phyloP scores from a whole-genome alignment of 2,329 filamentous ascomycete species.

The Aspergillus tamarii region DNA sequence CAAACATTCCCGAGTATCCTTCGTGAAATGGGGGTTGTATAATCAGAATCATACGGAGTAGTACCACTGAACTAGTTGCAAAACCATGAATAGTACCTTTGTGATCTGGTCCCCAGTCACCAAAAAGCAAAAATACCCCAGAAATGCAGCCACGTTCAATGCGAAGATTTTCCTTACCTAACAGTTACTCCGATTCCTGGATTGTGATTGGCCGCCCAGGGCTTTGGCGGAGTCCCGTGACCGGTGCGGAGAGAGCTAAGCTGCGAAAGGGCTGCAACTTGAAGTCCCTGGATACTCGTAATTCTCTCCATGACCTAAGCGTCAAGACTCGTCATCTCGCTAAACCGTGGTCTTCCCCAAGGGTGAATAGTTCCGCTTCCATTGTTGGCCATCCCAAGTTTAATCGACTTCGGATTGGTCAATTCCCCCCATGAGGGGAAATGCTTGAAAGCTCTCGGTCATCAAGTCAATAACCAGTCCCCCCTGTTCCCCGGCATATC shows the following conservation, averaged over 20 bases:
- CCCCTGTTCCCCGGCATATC: not conserved
- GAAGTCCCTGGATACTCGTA: not conserved
- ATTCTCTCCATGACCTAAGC: too few species aligned
- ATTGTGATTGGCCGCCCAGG: constrained; percentile 1
- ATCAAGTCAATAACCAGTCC: too few species aligned
- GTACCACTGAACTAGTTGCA: too few species aligned
- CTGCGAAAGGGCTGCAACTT: not conserved
- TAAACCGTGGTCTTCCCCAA: not conserved
- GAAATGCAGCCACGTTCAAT: constrained; percentile 6
- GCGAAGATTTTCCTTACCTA: constrained; percentile 20
- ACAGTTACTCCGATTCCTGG: constrained; percentile 11
- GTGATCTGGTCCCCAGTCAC: too few species aligned
- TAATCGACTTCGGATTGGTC: not conserved
- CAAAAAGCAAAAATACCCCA: constrained; percentile 8
- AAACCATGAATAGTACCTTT: too few species aligned
- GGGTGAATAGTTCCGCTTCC: not conserved
- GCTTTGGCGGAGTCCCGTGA: constrained; percentile 9
- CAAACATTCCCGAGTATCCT: too few species aligned
- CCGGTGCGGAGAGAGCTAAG: constrained; percentile 11
- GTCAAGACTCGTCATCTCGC: not conserved
- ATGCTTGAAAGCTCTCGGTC: not conserved
- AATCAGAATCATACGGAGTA: too few species aligned
- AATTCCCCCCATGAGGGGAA: not conserved
- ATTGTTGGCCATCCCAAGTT: not conserved
- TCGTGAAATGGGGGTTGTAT: too few species aligned